Base-by-base conservation (phyloP, 2,329 filamentous ascomycete genomes). In the Pyrenophora teres region DNA sequence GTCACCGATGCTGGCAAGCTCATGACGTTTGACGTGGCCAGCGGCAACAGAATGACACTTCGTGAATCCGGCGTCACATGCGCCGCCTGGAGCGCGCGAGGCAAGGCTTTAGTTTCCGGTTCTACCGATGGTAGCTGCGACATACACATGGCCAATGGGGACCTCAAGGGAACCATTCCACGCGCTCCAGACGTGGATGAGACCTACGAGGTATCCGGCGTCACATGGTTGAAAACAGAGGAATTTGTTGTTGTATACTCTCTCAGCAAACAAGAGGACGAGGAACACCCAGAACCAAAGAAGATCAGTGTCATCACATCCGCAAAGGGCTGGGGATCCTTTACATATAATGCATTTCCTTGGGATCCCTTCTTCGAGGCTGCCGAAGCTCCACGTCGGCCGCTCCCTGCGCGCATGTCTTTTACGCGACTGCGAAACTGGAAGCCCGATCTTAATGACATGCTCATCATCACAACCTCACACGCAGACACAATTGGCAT, bases 41-140 rank as follows among this genome's bases (percentile, higher is more conserved):
- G 84, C 58, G 90, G 89, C 0, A 55, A 56, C 30, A 61, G 50
- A 3, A 56, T 54, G 12, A 81, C 78, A 65, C 77, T 87, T 0
- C 78, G 96, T 57, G 90, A 87, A 65, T 79, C 83, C 23, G 87
- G 88, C 40, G 92, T 96, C 23, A 92, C 87, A 69, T 94, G 89
- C 65, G 83, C 90, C 5, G 87, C 89, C 49, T 99, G 95, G 94
- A 99, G 94, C 72, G 88, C 85, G 54, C 90, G 87, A 70, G 94
- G 94, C 40, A 99, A 96, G 72, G 93, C 97, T 70, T 79, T 99
- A 37, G 87, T 96, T 38, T 92, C 90, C 60, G 94, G 95, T 13
- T 79, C 94, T 62, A 86, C 81, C 6, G 85, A 97, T 74, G 94
- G 94, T 51, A 87, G 86, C 10, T 86, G 88, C 45, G 83, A 83